phyloP scores from a whole-genome alignment of 179 eudicot genomes.

The Beta lomatogona region DNA sequence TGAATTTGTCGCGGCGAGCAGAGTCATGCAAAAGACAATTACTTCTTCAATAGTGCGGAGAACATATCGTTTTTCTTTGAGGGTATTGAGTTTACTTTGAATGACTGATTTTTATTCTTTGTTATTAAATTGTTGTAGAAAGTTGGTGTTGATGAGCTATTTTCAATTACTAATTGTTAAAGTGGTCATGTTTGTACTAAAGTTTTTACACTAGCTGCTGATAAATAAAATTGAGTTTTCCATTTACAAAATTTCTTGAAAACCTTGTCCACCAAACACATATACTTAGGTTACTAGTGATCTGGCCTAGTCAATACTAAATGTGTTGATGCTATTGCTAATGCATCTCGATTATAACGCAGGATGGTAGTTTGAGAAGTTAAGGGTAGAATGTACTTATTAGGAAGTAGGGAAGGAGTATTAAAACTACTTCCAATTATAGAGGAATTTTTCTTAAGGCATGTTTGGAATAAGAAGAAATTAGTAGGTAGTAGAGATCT shows the following conservation, averaged over 20 bases:
- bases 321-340: not conserved
- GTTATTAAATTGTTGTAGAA: not conserved
- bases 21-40: slow-evolving; percentile 66
- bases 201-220: no score
- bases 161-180: not conserved
- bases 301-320: not conserved
- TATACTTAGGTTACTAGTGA: not conserved
- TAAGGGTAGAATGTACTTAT: not conserved
- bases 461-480: not conserved
- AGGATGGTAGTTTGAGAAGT: not conserved
- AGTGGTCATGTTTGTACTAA: not conserved
- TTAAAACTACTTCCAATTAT: not conserved
- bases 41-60: slow-evolving; percentile 91
- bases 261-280: not conserved
- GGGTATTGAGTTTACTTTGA: slow-evolving; percentile 44
- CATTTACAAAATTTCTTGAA: no score
- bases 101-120: not conserved
- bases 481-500: not conserved
- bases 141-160: not conserved
- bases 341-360: not conserved
- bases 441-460: not conserved
- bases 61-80: slow-evolving; percentile 95
- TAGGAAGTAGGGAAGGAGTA: not conserved
- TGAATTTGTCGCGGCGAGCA: slow-evolving; percentile 18
- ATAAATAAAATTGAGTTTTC: no score